Evolutionary conservation across 495 filamentous ascomycete genomes (phyloP).

Genomic region (Neurospora sp.): DNA sequence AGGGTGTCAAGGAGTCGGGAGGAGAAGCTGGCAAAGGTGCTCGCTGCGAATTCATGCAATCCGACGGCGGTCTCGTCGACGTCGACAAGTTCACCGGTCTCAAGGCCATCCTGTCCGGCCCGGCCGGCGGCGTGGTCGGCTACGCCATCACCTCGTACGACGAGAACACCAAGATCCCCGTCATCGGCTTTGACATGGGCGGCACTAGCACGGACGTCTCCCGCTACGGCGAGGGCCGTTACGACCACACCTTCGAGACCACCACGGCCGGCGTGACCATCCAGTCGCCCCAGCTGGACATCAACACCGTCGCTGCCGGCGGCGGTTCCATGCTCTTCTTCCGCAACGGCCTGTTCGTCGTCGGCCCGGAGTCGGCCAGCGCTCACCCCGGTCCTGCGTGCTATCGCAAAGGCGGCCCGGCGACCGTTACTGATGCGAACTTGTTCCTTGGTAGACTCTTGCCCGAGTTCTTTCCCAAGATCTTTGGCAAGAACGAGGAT

Average conservation of each 20-base stretch:
- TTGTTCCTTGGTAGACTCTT: constrained; percentile 77
- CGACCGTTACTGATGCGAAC: constrained; percentile 93
- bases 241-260: constrained; percentile 96
- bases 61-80: constrained; percentile 70
- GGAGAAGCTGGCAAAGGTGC: constrained; percentile 43
- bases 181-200: constrained; percentile 95
- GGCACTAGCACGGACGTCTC: constrained; percentile 95
- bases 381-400: constrained; percentile 92
- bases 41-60: constrained; percentile 81
- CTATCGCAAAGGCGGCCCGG: constrained; percentile 86
- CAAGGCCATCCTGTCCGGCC: constrained; percentile 67
- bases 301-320: constrained; percentile 94
- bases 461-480: constrained; percentile 94
- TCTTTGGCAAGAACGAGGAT: constrained; percentile 87
- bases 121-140: constrained; percentile 78
- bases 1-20: constrained; percentile 47
- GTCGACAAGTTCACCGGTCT: constrained; percentile 67
- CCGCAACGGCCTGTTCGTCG: constrained; percentile 90
- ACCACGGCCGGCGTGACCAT: constrained; percentile 94
- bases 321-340: constrained; percentile 85
- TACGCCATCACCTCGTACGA: constrained; percentile 94
- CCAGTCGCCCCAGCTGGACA: constrained; percentile 90
- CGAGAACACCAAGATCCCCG: constrained; percentile 70
- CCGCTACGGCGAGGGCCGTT: constrained; percentile 75
- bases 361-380: constrained; percentile 86